phyloP scores from a whole-genome alignment of 305 asterid genomes.

The Solanum hybrid region DNA sequence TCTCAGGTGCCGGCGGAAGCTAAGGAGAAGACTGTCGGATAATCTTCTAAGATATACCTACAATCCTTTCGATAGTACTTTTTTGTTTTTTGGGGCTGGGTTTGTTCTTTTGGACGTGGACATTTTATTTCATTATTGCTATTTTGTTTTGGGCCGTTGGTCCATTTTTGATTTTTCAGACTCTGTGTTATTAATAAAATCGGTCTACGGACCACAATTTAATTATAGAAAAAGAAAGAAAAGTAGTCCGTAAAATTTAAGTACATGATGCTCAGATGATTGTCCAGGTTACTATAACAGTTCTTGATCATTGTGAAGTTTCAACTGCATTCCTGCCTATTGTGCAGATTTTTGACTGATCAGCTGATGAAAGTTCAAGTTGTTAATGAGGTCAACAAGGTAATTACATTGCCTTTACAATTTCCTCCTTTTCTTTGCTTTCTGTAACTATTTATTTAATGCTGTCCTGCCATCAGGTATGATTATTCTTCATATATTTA shows the following conservation, averaged over 20 bases:
- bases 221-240: neutral
- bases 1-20: neutral
- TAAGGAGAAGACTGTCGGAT: neutral
- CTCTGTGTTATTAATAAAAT: neutral
- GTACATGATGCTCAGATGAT: neutral
- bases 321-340: slow-evolving; percentile 13
- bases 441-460: neutral
- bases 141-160: neutral
- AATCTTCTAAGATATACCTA: neutral
- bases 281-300: neutral
- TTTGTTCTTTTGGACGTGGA: neutral
- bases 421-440: neutral
- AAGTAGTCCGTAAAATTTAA: neutral
- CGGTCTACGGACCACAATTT: neutral
- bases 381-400: slow-evolving; percentile 94
- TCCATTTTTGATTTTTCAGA: neutral
- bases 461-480: neutral
- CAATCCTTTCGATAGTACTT: neutral
- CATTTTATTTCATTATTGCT: neutral
- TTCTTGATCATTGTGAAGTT: slow-evolving; percentile 1
- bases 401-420: slow-evolving; percentile 26
- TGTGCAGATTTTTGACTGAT: slow-evolving; percentile 66
- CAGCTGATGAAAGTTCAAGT: slow-evolving; percentile 72
- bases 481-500: slow-evolving; percentile 9
- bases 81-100: neutral